Evolutionary conservation across 1,284 basidiomycete genomes (phyloP), one percentile per base, ranked within the genome.

Genomic region (Pyrrhoderma noxium): DNA sequence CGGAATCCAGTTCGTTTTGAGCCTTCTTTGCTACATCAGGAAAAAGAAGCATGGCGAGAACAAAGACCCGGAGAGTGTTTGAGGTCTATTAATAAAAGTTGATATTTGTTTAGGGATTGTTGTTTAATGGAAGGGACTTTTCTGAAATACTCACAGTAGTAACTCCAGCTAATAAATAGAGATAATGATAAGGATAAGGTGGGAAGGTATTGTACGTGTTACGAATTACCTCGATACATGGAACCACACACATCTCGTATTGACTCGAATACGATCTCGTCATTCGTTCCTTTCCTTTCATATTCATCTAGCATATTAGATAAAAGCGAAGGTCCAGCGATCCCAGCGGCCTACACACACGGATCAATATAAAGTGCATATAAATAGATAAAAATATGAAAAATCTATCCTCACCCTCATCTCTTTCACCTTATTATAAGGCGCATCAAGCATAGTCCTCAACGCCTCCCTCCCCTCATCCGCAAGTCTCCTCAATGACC

Each of bases 211-310:
- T n/a, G 50, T 52, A 4, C 47, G 37, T 5, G 38, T 35, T 7
- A 43, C 50, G 16, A 27, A 43, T 52, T 37, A 55, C 53, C 53
- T 31, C 19, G 22, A 21, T 51, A 55, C 22, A 55, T 41, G 9
- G 38, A 37, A 4, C 27, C 39, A 2, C 25, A 21, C 16, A 51
- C 21, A 18, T 3, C 21, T 36, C 38, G 47, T 11, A 55, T 51
- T 16, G 47, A 38, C 36, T 42, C 36, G 37, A 51, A 49, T 7
- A 51, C 37, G 31, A 48, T 40, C 4, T 8, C 3, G 35, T 47
- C 49, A 19, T 37, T 19, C 9, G 9, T 40, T 3, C 31, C 23
- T 8, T 8, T 25, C 11, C 31, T 34, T 8, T 51, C 53, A 35
- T 48, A 53, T 22, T 53, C 51, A 23, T 53, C 40, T 22, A 47